Evolutionary conservation across 352 stramenopile species (phyloP), one percentile per base, ranked within the genome.

Genomic region (Phytophthora citricola): DNA sequence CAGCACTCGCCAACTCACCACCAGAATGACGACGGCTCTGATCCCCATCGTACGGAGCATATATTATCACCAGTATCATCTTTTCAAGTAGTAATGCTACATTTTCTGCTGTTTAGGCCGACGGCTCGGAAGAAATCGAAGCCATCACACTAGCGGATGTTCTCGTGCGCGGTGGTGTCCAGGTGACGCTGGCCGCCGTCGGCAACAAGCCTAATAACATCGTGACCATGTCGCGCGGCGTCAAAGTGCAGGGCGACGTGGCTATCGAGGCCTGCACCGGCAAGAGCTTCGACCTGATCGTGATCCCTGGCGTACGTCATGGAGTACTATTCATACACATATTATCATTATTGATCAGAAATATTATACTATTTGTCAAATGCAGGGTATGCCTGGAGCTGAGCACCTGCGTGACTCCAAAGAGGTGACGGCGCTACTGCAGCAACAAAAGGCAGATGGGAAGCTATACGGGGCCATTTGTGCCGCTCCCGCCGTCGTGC

Each of bases 101-200:
- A 14, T 24, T 34, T 39, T 17, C 2, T 56, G 64, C 3, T 45
- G 27, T 36, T 9, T 12, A 93, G 87, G 87, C 85, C n/a, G 83
- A 93, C 62, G 87, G 81, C 39, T 91, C 69, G 26, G 87, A 95
- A 76, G 87, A 95, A 56, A 92, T 93, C 59, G 87, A 95, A 66
- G 87, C 87, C 20, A 76, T 92, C 50, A 87, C 84, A 29, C 57
- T 95, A 10, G 76, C 84, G 1, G 81, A 93, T 50, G 85, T 95
- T 41, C 71, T 95, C 39, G 79, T 83, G 39, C 84, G 85, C 48
- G 87, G 83, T 20, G 84, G 83, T 31, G 73, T 93, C 17, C 44
- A 84, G 49, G 83, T 91, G 24, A 94, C 84, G 32, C 47, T 93
- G 8, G 86, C 84, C 14, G 83, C 75, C 11, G 83, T 92, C 31